Conservation (phyloP, 352 stramenopile genomes). For the Phytophthora hibernalis region DNA sequence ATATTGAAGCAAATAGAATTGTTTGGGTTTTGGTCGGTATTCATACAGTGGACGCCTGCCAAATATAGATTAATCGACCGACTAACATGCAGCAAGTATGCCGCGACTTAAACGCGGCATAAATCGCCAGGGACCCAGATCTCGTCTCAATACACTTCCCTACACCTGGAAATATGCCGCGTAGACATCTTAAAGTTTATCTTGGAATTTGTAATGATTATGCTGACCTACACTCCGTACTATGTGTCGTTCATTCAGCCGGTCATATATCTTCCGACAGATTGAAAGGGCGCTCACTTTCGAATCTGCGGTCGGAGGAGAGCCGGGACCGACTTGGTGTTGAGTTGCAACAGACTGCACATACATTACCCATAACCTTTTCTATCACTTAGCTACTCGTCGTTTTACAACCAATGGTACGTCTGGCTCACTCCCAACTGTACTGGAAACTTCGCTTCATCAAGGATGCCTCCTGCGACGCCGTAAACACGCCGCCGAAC, state of each 20-base stretch:
- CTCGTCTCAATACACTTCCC: slow-evolving; percentile 5
- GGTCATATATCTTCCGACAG: slow-evolving; percentile 3
- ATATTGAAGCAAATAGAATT: no score
- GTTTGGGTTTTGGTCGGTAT: no score
- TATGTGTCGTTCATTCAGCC: neutral
- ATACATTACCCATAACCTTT: no score
- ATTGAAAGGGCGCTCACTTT: neutral
- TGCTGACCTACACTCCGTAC: slow-evolving; percentile 1
- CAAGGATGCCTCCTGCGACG: neutral
- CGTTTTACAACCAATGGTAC: neutral
- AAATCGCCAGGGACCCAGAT: neutral
- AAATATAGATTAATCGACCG: no score
- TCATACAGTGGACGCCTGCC: no score
- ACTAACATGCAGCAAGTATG: no score
- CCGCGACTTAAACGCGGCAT: neutral
- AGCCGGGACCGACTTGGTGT: no score
- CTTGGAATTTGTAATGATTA: slow-evolving; percentile 13
- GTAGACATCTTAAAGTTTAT: slow-evolving; percentile 14
- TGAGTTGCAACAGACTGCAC: no score
- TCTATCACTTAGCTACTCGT: no score
- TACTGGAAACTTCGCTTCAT: slow-evolving; percentile 2
- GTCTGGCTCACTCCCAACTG: neutral
- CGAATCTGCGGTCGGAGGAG: neutral
- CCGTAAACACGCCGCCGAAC: neutral
- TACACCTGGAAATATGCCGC: slow-evolving; percentile 9